phyloP scores from a whole-genome alignment of 306 rosid species.

The Gleditsia sinensis region DNA sequence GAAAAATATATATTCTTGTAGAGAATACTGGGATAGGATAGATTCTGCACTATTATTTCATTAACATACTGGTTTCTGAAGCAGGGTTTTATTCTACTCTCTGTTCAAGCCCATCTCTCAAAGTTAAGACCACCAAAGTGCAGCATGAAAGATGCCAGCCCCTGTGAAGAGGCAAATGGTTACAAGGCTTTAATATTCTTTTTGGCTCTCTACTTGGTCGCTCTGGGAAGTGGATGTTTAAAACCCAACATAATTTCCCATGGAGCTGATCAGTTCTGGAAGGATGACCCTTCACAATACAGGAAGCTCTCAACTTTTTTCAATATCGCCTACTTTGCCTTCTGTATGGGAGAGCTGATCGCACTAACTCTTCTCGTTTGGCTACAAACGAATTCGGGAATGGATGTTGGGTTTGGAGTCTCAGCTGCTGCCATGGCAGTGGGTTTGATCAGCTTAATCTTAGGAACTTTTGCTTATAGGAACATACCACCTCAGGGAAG shows the following conservation, averaged over 20 bases:
- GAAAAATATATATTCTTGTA: background rate
- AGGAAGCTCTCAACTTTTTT: conserved; percentile 59
- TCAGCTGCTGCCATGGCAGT: conserved; percentile 64
- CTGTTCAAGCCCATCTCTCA: conserved; percentile 62
- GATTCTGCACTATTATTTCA: background rate
- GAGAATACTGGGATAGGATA: background rate
- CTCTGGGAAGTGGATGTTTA: conserved; percentile 68
- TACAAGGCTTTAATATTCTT: conserved; percentile 51
- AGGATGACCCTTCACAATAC: conserved; percentile 43
- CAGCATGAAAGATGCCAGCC: conserved; percentile 23
- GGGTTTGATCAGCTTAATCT: conserved; percentile 46
- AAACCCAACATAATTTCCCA: conserved; percentile 68
- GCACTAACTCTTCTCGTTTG: conserved; percentile 65
- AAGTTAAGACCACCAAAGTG: conserved; percentile 54
- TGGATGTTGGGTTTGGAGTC: conserved; percentile 66
- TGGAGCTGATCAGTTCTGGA: conserved; percentile 68
- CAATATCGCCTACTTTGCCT: conserved; percentile 64
- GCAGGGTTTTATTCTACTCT: conserved; percentile 62
- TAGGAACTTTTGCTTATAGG: conserved; percentile 40
- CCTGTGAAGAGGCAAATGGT: conserved; percentile 50
- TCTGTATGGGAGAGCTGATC: conserved; percentile 58
- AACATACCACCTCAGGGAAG: conserved; percentile 51
- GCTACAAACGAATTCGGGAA: conserved; percentile 66
- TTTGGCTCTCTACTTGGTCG: conserved; percentile 61
- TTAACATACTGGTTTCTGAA: background rate